phyloP scores from a whole-genome alignment of 768 basidiomycete species.

The Tubosaeta sp. region DNA sequence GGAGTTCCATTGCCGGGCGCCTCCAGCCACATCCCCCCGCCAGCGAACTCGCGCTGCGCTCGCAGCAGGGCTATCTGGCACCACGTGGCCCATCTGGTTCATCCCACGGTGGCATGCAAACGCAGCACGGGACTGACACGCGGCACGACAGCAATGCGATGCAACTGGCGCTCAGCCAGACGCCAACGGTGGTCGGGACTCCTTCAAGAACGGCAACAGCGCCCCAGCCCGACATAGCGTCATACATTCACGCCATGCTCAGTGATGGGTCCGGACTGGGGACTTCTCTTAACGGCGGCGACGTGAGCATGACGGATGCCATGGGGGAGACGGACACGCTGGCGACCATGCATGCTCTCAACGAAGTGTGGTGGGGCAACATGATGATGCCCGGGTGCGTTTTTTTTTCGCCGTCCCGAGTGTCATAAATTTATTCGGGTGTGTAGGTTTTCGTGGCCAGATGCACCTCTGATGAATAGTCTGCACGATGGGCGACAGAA shows the following conservation, averaged over 20 bases:
- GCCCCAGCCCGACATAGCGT: slow-evolving; percentile 40
- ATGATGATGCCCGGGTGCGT: slow-evolving; percentile 80
- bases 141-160: slow-evolving; percentile 27
- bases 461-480: slow-evolving; percentile 22
- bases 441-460: slow-evolving; percentile 31
- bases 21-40: slow-evolving; percentile 49
- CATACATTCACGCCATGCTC: slow-evolving; percentile 32
- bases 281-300: not conserved
- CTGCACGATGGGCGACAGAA: slow-evolving; percentile 14
- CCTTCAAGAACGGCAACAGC: not conserved
- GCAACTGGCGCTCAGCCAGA: slow-evolving; percentile 24
- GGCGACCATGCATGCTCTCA: slow-evolving; percentile 69
- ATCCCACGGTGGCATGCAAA: slow-evolving; percentile 14
- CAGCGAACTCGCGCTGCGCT: slow-evolving; percentile 24
- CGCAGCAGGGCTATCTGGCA: slow-evolving; percentile 14
- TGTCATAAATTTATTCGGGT: not conserved
- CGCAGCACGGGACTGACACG: slow-evolving; percentile 12
- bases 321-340: slow-evolving; percentile 50
- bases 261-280: not conserved
- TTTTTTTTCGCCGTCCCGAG: not conserved
- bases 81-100: slow-evolving; percentile 30
- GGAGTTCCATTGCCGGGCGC: slow-evolving; percentile 49
- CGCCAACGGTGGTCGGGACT: not conserved
- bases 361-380: slow-evolving; percentile 69
- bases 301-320: slow-evolving; percentile 24